Base-by-base conservation (phyloP, 768 basidiomycete genomes). In the Brasilioporus rufonigricans region DNA sequence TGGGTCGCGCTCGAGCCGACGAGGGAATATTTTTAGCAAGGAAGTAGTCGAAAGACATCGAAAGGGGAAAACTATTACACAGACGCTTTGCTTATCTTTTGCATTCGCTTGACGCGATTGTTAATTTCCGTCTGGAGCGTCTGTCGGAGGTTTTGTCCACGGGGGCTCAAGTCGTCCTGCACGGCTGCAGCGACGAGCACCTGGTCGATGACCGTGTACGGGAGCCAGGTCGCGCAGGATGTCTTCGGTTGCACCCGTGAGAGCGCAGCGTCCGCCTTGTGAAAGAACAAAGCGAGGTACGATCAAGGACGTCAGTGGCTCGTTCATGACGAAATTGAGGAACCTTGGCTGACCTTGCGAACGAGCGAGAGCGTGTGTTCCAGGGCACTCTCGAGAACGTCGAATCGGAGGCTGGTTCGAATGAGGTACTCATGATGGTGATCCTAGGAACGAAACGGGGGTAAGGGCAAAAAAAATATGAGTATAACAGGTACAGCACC, bases 371-470 rank as follows among this genome's bases (percentile, higher is more conserved):
- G 72, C 21, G 86, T 81, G 66, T 91, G 80, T 58, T 87, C 82
- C 38, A 95, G 74, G 11, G 93, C 93, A 53, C 85, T 81, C 53
- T 85, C 83, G 24, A 95, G 73, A 58, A 87, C 78, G 56, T 93
- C 95, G 66, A 86, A 93, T 58, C 85, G 82, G 61, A 98, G 72
- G 63, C 81, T 86, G 44, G 81, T 80, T 47, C 87, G 82, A 55
- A 98, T 89, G 56, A 97, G 82, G 66, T 87, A 87, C 63, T 95
- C 93, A 41, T 86, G 86, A 56, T 95, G 86, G 59, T 87, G 75
- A 57, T 84, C 80, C 86, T 61, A 50, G 38, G 52, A 60, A 48
- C 8, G 33, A 11, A 26, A n/a, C 11, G 19, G 11, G 31, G 18
- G 11, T 31, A 35, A 14, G n/a, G 18, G 48, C 19, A 19, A 19